Base-by-base conservation (phyloP, 225 moss, liverwort and hornwort species). In the Takakia lepidozioides region DNA sequence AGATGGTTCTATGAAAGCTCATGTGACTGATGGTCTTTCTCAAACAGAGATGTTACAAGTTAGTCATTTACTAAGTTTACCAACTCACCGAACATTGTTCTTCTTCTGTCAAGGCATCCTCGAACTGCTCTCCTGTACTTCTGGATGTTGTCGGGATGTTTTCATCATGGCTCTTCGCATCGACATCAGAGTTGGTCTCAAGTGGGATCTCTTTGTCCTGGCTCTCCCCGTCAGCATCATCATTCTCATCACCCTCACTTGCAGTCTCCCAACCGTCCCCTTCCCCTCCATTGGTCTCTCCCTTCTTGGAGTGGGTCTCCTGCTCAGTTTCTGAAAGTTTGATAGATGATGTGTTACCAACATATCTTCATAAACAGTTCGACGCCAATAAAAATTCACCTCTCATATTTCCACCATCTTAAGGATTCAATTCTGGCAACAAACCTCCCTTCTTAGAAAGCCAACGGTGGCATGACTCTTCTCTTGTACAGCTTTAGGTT, bases 221-320 rank as follows among this genome's bases (percentile, higher is more conserved):
- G 45, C 29, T 38, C 23, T 47, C 27, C 24, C 30, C 49, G 9
- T 56, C 73, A 10, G 49, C 59, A 27, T 4, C 52, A 26, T 7
- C 54, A 10, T 55, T 52, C 4, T 75, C 67, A 8, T 72, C 71
- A 9, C 88, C 88, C 73, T 86, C 85, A 69, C 88, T 93, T 25
- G 88, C 92, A 40, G 83, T 93, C 32, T 88, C 82, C 65, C 80
- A 93, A 43, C 83, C 92, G 52, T 93, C 81, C 37, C 72, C 75
- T 19, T 83, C 85, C 8, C 32, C 11, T 0, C 32, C 60, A 55
- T 54, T 45, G 18, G 45, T 54, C 3, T 51, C 57, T 13, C 69
- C 59, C 42, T 57, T 79, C 25, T 61, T 63, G n/a, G n/a, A n/a
- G n/a, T n/a, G n/a, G n/a, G n/a, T n/a, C n/a, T n/a, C n/a, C n/a